Conservation (phyloP, 2,329 filamentous ascomycete species). For the Zasmidium citrigriseum region DNA sequence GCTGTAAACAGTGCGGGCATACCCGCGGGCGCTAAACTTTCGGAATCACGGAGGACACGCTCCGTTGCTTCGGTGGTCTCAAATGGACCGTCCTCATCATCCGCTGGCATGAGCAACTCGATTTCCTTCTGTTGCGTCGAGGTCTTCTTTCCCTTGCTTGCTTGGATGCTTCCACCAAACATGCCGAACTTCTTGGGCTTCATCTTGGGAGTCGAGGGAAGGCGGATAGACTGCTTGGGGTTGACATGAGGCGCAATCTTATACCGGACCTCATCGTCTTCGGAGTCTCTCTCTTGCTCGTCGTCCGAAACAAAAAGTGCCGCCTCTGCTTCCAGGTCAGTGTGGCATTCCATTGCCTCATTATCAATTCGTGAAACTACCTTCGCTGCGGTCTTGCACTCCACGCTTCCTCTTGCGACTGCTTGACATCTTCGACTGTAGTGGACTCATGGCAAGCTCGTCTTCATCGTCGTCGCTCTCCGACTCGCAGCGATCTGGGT, state of each 20-base stretch:
- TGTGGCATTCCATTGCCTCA: no score
- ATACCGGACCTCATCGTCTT: neutral
- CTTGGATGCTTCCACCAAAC: constrained; percentile 7
- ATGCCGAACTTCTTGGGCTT: constrained; percentile 17
- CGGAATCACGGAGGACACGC: neutral
- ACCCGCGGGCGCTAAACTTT: neutral
- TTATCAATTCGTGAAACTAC: no score
- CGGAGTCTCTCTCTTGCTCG: neutral
- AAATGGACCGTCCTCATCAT: neutral
- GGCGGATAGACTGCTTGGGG: constrained; percentile 14
- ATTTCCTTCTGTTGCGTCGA: no score
- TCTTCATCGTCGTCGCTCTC: constrained; percentile 22
- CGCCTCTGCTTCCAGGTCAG: neutral
- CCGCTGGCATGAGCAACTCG: no score
- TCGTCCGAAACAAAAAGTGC: neutral
- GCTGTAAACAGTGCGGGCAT: no score
- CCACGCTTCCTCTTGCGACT: neutral
- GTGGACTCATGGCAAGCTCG: neutral
- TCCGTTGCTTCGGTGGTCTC: neutral
- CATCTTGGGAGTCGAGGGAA: neutral
- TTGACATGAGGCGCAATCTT: constrained; percentile 17
- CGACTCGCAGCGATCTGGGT: constrained; percentile 24
- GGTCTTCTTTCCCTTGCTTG: neutral
- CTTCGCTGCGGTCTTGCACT: neutral
- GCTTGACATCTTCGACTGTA: constrained; percentile 1